Evolutionary conservation across 2,329 filamentous ascomycete species (phyloP), one percentile per base, ranked within the genome.

Genomic region (Aspergillus fumigatiaffinis): DNA sequence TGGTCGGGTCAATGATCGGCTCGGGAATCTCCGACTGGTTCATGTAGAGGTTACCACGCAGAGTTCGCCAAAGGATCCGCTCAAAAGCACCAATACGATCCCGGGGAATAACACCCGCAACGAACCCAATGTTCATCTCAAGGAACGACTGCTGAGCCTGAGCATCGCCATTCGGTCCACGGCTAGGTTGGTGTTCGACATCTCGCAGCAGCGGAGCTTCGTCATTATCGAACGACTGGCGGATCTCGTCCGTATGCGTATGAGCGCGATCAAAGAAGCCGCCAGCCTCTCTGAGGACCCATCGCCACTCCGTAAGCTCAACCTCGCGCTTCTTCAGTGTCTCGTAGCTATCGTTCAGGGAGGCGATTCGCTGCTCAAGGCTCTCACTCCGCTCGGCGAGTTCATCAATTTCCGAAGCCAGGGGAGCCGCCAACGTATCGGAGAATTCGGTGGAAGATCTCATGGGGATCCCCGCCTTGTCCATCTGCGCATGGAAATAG

Each of bases 21-120:
- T 99, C 93, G 7, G 92, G 88, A 61, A 99, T 99, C 81, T 99
- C 94, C 44, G 93, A 93, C 80, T 99, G 95, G 78, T 99, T 99
- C 94, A 99, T 99, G 83, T 97, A 99, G 62, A 99, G 80, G 76
- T 99, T 99, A 69, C 94, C 94, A 74, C 94, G 91, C 46, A 99
- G 85, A 0, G 95, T 97, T 69, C 94, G 87, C 94, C 94, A 99
- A 52, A 99, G 82, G 66, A 99, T 99, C 58, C 94, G 89, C 79
- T 99, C 95, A 72, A 99, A 99, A 26, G 93, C 90, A 14, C 88
- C 92, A 59, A 99, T 93, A 52, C 93, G 87, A 71, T 97, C 93
- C 54, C 94, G 87, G 41, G 90, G 86, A 67, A 99, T 97, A 67
- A 97, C 94, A 76, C 94, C 94, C 54, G 94, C 90, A 53, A 99